phyloP scores from a whole-genome alignment of 2,329 filamentous ascomycete genomes.

The Fusarium globosum region DNA sequence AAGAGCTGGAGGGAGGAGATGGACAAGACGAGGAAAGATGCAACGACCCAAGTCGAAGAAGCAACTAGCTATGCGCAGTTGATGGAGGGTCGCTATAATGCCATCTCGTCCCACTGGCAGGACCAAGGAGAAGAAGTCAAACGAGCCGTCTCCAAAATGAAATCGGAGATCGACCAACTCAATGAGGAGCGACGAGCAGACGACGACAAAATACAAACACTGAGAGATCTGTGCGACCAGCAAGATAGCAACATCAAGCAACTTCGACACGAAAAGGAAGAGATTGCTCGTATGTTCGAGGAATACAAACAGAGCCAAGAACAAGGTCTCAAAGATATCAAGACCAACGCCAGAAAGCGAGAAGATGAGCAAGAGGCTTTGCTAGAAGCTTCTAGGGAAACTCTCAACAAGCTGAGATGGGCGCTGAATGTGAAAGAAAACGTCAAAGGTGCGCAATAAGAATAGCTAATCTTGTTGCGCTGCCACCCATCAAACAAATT shows the following conservation, averaged over 20 bases:
- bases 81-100: constrained; percentile 76
- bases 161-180: constrained; percentile 65
- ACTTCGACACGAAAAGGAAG: constrained; percentile 69
- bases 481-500: background rate
- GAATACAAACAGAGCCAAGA: constrained; percentile 74
- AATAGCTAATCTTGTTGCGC: background rate
- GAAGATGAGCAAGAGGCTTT: constrained; percentile 71
- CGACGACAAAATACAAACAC: constrained; percentile 70
- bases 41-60: constrained; percentile 72
- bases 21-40: constrained; percentile 69
- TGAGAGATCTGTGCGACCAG: constrained; percentile 78
- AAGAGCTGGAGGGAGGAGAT: constrained; percentile 71
- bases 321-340: constrained; percentile 68
- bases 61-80: constrained; percentile 73
- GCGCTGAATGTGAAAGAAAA: constrained; percentile 75
- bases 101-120: constrained; percentile 73
- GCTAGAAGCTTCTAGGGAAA: constrained; percentile 67
- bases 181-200: constrained; percentile 67
- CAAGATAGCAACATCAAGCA: constrained; percentile 75
- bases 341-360: constrained; percentile 64
- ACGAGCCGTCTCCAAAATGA: constrained; percentile 60
- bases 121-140: constrained; percentile 73
- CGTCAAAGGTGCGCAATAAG: constrained; percentile 65
- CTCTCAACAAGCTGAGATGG: constrained; percentile 78
- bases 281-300: constrained; percentile 69